A percentile compares a stretch with the other conserved stretches of the same genome.
phyloP scores from a whole-genome alignment of 202 grass and related monocot species.

The Thinopyrum obtusiflorum region DNA sequence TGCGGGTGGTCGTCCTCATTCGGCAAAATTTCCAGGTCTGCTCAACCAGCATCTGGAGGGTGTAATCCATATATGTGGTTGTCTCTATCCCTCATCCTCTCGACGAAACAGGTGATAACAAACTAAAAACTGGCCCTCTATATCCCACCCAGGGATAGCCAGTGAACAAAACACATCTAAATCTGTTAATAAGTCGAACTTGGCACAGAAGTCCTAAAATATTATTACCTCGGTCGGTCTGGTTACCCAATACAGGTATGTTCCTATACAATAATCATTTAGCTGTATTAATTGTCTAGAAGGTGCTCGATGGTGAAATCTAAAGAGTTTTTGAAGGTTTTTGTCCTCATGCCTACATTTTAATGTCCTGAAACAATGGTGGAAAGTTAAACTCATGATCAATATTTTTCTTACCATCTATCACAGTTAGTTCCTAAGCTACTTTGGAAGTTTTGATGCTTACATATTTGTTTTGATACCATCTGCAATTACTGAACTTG shows the following conservation, averaged over 20 bases:
- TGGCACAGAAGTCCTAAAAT: neutral
- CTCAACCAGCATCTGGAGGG: too few species aligned
- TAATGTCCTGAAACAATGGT: neutral
- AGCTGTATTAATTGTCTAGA: neutral
- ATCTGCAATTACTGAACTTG: slow-evolving; percentile 24
- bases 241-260: neutral
- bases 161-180: neutral
- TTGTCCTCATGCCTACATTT: neutral
- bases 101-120: too few species aligned
- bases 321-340: neutral
- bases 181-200: neutral
- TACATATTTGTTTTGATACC: neutral
- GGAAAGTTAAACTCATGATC: neutral
- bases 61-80: too few species aligned
- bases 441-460: neutral
- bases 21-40: too few species aligned
- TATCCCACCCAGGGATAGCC: too few species aligned
- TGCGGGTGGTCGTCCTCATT: too few species aligned
- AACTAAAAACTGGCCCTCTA: too few species aligned
- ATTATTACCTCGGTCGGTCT: neutral
- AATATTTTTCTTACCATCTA: neutral
- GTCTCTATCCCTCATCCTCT: too few species aligned
- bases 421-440: neutral
- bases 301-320: neutral
- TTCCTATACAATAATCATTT: neutral